Percentiles rank a stretch among this genome's conserved stretches.
These are phyloP conservation scores for Phallus indusiatus DNA, from an alignment of 768 basidiomycete genomes.

Conservation along the genomic window DNA sequence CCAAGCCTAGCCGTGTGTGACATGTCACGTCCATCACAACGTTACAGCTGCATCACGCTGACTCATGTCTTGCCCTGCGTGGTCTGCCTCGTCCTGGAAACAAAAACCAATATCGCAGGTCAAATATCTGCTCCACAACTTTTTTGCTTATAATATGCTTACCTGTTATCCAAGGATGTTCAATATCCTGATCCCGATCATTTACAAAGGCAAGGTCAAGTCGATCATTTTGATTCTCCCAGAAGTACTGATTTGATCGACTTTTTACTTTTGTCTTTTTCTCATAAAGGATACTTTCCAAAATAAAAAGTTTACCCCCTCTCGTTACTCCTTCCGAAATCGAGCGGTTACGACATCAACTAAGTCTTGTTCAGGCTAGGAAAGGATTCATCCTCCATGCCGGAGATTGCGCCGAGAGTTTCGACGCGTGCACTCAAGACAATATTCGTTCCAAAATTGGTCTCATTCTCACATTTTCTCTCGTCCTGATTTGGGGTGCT, in stretches of 20 bases:
- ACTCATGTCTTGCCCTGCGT: constrained; percentile 20
- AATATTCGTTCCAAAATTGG: constrained; percentile 85
- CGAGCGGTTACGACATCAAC: constrained; percentile 72
- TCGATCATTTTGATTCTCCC: not conserved
- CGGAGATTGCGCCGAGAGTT: constrained; percentile 96
- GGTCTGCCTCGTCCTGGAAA: constrained; percentile 79
- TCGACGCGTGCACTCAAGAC: constrained; percentile 82
- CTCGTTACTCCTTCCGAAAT: constrained; percentile 91
- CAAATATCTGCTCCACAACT: constrained; percentile 9
- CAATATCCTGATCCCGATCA: constrained; percentile 56
- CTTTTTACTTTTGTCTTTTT: constrained; percentile 7
- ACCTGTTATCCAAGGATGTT: constrained; percentile 42
- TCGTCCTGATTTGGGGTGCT: constrained; percentile 91
- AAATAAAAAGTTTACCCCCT: constrained; percentile 74
- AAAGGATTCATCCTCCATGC: constrained; percentile 94
- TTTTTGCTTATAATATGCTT: not conserved
- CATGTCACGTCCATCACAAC: too few relatives aligned
- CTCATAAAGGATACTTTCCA: constrained; percentile 55
- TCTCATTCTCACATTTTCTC: constrained; percentile 87
- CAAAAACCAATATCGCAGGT: constrained; percentile 71
- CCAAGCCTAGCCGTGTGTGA: too few relatives aligned
- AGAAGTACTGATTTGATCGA: not conserved
- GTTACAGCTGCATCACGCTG: not conserved
- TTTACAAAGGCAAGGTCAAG: constrained; percentile 40
- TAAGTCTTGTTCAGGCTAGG: constrained; percentile 71